These are phyloP conservation scores for Rubia occidens DNA, from an alignment of 305 asterid species.

Conservation along the genomic window DNA sequence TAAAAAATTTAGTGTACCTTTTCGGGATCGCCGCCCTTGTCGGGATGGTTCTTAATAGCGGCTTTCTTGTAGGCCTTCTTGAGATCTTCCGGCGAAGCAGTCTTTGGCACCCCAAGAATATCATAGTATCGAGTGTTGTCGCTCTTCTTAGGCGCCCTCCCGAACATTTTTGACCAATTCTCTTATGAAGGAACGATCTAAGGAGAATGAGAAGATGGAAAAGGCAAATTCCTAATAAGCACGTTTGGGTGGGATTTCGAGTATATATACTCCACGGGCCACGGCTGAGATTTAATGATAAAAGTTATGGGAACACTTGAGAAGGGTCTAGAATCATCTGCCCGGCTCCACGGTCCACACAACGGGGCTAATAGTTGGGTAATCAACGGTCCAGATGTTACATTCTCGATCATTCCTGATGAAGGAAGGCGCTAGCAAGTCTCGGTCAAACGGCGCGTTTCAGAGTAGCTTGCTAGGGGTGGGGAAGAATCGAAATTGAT, in stretches of 20 bases:
- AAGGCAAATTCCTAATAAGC: background rate
- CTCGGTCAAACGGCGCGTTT: too few species aligned
- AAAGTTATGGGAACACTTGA: background rate
- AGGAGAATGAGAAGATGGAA: background rate
- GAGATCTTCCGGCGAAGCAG: slow-evolving; percentile 63
- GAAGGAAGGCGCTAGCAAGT: too few species aligned
- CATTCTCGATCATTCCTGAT: too few species aligned
- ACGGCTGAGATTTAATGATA: slow-evolving; percentile 22
- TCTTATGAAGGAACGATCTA: background rate
- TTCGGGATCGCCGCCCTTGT: slow-evolving; percentile 92
- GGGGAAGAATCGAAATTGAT: too few species aligned
- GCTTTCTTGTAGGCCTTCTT: slow-evolving; percentile 85
- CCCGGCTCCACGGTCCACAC: too few species aligned
- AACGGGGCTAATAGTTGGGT: too few species aligned
- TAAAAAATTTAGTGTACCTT: slow-evolving; percentile 33
- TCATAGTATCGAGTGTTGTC: slow-evolving; percentile 66
- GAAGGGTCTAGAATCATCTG: too few species aligned
- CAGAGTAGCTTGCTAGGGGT: too few species aligned
- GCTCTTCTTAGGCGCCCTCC: slow-evolving; percentile 70
- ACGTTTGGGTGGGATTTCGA: background rate
- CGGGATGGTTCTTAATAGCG: slow-evolving; percentile 89
- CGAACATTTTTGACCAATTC: slow-evolving; percentile 40
- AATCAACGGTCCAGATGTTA: too few species aligned
- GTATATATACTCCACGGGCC: background rate
- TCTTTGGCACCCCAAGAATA: slow-evolving; percentile 65